These are phyloP conservation scores for Jaenimonas drosophilae DNA, from an alignment of 208 protist species.

Conservation along the genomic window DNA sequence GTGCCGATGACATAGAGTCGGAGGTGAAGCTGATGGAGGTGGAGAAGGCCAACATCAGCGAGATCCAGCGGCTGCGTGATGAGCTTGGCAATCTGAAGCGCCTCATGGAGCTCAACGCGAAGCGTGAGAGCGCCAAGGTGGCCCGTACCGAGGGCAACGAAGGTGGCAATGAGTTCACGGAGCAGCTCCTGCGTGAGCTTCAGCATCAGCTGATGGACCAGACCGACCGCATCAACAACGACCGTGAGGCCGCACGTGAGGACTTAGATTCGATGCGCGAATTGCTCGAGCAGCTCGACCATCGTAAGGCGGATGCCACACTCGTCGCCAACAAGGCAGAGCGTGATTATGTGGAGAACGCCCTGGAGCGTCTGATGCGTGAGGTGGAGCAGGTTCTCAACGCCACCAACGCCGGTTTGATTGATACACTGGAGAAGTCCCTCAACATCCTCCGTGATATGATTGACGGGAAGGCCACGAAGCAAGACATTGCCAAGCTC, in stretches of 20 bases:
- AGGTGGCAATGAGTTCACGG: conserved; percentile 11
- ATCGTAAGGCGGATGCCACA: conserved; percentile 78
- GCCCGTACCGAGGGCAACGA: background rate
- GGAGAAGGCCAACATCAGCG: conserved; percentile 53
- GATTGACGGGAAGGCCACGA: conserved; percentile 84
- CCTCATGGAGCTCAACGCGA: conserved; percentile 34
- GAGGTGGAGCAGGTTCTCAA: conserved; percentile 91
- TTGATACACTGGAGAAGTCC: conserved; percentile 87
- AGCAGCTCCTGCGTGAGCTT: conserved; percentile 44
- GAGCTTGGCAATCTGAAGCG: conserved; percentile 45
- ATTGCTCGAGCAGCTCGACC: conserved; percentile 64
- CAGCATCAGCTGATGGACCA: conserved; percentile 50
- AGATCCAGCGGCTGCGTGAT: conserved; percentile 63
- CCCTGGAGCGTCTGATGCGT: conserved; percentile 84
- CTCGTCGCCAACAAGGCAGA: conserved; percentile 89
- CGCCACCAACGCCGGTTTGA: conserved; percentile 83
- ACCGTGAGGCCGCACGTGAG: conserved; percentile 15
- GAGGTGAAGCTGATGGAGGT: conserved; percentile 22
- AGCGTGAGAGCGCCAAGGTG: conserved; percentile 6
- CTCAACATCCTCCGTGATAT: conserved; percentile 86
- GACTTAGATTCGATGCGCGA: conserved; percentile 44
- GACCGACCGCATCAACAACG: conserved; percentile 12
- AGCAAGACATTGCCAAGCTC: conserved; percentile 70
- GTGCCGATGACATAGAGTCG: conserved; percentile 11
- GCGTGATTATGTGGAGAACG: conserved; percentile 88